Evolutionary conservation across 805 yeast species (phyloP), one percentile per base, ranked within the genome.

Genomic region (Cyberlindnera mycetangii): DNA sequence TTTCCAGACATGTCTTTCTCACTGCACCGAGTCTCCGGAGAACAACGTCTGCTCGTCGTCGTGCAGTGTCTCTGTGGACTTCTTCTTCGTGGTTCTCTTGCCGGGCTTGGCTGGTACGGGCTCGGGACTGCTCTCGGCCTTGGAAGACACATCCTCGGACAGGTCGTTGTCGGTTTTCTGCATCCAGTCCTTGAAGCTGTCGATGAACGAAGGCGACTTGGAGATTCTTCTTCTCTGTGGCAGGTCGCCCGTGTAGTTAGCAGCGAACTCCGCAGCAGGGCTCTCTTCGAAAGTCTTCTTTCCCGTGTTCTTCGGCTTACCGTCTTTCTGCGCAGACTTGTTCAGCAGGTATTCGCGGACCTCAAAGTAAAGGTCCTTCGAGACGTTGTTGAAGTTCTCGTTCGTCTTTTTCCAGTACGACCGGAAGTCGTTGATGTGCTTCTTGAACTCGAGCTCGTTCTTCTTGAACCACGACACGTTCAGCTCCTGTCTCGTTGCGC

Each of bases 381-480:
- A 85, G 5, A 85, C 85, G 52, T 78, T 80, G 64, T 84, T 83
- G 53, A 81, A 65, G 58, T 75, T 79, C 47, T 71, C 75, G 56
- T 81, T 86, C 56, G 88, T 83, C 61, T 79, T 83, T 62, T 81
- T 81, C 84, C 93, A 86, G 56, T 88, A 87, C 19, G 85, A 78
- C 54, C 97, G 75, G 69, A 93, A 92, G 51, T 89, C 96, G 50
- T 71, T 79, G 49, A 93, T 84, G 61, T 90, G 96, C 56, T 89
- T 88, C 65, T 87, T 89, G 68, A 93, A 77, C 51, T 93, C 99
- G 55, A 93, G 74, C 69, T 93, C 99, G 65, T 93, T 93, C 67
- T 93, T 93, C 69, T 93, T 93, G 56, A 93, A 74, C 99, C 99
- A 93, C 24, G 96, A 85, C 17, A 93, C 98, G 60, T 93, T 93